Percentiles rank a stretch among this genome's conserved stretches.
These are phyloP conservation scores for Globisporangium alternatum DNA, from an alignment of 352 stramenopile genomes.

Conservation along the genomic window DNA sequence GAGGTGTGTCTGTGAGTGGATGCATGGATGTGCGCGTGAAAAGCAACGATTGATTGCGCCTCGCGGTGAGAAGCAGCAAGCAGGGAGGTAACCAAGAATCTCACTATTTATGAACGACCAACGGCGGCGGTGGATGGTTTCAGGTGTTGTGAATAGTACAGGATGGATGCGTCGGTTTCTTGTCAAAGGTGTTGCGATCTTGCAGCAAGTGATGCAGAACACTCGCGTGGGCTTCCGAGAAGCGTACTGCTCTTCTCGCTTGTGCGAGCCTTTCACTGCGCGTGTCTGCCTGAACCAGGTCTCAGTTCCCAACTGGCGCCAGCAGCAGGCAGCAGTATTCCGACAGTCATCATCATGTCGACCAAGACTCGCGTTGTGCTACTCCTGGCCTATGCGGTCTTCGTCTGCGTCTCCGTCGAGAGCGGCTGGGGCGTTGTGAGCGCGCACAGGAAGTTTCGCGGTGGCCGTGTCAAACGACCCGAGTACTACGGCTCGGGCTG, in stretches of 20 bases:
- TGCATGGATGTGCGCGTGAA: neutral
- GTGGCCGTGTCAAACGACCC: conserved; percentile 22
- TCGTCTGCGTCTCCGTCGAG: neutral
- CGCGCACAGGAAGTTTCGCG: conserved; percentile 21
- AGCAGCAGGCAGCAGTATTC: neutral
- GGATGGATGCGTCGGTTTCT: neutral
- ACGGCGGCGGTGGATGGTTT: neutral
- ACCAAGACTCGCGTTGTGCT: neutral
- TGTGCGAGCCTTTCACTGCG: neutral
- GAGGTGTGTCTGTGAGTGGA: neutral
- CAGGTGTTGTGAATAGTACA: neutral
- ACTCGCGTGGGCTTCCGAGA: neutral
- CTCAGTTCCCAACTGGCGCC: neutral
- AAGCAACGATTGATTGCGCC: neutral
- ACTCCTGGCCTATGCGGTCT: neutral
- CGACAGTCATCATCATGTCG: neutral
- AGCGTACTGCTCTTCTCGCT: neutral
- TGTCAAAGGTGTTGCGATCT: neutral
- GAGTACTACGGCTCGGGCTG: conserved; percentile 28
- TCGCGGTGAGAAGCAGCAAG: neutral
- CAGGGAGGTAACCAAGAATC: conserved; percentile 4
- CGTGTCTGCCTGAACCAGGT: neutral
- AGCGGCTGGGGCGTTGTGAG: neutral
- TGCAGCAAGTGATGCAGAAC: neutral
- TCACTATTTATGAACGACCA: conserved; percentile 10